Base-by-base conservation (phyloP, 2,329 filamentous ascomycete species). In the Neofusicoccum kwambonambiense region DNA sequence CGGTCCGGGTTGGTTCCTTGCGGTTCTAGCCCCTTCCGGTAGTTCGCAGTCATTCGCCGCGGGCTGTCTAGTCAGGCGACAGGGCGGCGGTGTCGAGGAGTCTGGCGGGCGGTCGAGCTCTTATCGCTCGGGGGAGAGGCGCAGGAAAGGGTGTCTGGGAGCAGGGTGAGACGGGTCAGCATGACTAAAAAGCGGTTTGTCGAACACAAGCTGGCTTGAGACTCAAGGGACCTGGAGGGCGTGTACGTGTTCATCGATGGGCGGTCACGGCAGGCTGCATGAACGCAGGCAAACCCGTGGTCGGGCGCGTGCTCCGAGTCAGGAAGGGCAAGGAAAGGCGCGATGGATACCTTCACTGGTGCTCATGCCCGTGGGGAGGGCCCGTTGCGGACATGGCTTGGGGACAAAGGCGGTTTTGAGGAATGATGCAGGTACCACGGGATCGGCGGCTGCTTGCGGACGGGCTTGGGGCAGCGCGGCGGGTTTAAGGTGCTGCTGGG, bases 231-330 rank as follows among this genome's bases (percentile, higher is more conserved):
- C 47, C 2, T 42, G 37, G 47, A 63, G 61, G 72, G 76, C 74
- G 76, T 76, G 75, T 76, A 76, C 74, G 76, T 76, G 75, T 76
- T 72, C 71, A 67, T 68, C 66, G 61, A 45, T 47, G 68, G 68
- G 68, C 67, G 65, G 67, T 64, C 60, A 68, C 72, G 70, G 70
- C 66, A 68, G 69, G 64, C 69, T 62, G 71, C 72, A 74, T 70
- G 67, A 71, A 74, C 70, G 72, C 70, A 69, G 67, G 74, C 62
- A 61, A 67, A 63, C 56, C 63, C 35, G 39, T 17, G 35, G 42
- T 61, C 47, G 58, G 68, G 71, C 69, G 68, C 65, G 62, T 52
- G 41, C 65, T 64, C 72, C 72, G 71, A 74, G 73, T 76, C 74
- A 73, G 71, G 62, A 56, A 54, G 62, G 62, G 49, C 39, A 39